Evolutionary conservation across 2,329 filamentous ascomycete species (phyloP), one percentile per base, ranked within the genome.

Genomic region (Aspergillus carbonarius): DNA sequence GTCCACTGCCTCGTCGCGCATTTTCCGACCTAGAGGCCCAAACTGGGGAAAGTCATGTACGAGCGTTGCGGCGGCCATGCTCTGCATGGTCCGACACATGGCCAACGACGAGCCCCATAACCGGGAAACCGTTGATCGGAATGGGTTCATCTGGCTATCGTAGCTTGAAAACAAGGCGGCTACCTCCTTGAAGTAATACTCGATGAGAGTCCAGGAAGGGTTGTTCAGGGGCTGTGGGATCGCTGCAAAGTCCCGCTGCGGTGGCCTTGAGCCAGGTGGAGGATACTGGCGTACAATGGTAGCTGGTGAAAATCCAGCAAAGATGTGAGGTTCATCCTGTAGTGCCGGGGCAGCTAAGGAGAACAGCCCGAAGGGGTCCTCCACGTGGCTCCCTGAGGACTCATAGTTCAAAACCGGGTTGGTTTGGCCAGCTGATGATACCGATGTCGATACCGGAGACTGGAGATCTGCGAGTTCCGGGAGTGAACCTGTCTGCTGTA

Each of bases 171-270:
- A 87, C 9, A 87, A 72, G 3, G 79, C 80, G 50, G 83, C 85
- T 3, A 87, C 83, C 59, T 86, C 83, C 64, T 83, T 83, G 73
- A 88, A 88, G 64, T 87, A 88, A 63, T 87, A 85, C 49, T 86
- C 83, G 9, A 87, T 81, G 15, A 88, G 74, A 47, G 83, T 79
- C 48, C 82, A 85, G 3, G 82, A 81, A 17, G 81, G 74, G 48
- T 84, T 81, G 46, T 76, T 76, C 57, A 81, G 63, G 35, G 69
- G 75, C 35, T 67, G 71, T 6, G 72, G 74, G n/a, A 79, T 70
- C 13, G 76, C 76, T 12, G 68, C 67, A 8, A 73, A 62, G 35
- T 72, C 63, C 17, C 64, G 70, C 9, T 62, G 55, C n/a, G 60
- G 54, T 18, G 63, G 51, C 25, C 58, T 64, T n/a, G 65, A 61